Evolutionary conservation across 1,139 yeast genomes (phyloP).

Genomic region (Candida frijolesensis): DNA sequence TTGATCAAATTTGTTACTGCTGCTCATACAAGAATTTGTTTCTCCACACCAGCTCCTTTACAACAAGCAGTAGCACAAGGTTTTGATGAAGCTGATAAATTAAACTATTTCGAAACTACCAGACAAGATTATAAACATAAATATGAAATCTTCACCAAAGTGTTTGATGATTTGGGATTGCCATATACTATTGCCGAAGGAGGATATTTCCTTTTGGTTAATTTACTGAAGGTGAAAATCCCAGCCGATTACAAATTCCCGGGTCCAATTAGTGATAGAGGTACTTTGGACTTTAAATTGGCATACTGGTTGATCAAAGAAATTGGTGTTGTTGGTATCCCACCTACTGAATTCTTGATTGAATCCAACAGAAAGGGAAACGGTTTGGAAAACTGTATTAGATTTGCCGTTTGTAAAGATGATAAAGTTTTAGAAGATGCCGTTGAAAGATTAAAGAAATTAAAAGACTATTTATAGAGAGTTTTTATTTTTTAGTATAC

Average conservation of each 20-base stretch:
- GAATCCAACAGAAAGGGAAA: constrained; percentile 60
- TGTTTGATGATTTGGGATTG: constrained; percentile 82
- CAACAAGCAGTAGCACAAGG: constrained; percentile 92
- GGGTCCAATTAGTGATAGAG: constrained; percentile 56
- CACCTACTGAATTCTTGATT: constrained; percentile 90
- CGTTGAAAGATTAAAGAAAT: constrained; percentile 66
- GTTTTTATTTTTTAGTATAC: constrained; percentile 18
- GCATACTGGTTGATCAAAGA: constrained; percentile 94
- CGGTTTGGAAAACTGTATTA: constrained; percentile 78
- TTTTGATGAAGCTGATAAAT: constrained; percentile 58
- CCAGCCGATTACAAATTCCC: constrained; percentile 78
- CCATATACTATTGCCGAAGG: constrained; percentile 93
- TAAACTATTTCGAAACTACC: constrained; percentile 69
- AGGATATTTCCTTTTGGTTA: constrained; percentile 88
- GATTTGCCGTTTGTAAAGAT: constrained; percentile 96
- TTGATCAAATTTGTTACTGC: constrained; percentile 78
- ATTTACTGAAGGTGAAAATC: constrained; percentile 76
- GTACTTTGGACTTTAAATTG: constrained; percentile 82
- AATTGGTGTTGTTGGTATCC: constrained; percentile 92
- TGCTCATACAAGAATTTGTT: constrained; percentile 93
- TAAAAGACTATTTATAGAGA: constrained; percentile 60
- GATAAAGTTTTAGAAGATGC: constrained; percentile 80
- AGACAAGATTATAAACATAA: constrained; percentile 68
- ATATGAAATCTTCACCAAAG: constrained; percentile 67
- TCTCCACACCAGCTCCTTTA: constrained; percentile 87